phyloP scores from a whole-genome alignment of 2,329 filamentous ascomycete genomes.

The Pleomassaria siparia region DNA sequence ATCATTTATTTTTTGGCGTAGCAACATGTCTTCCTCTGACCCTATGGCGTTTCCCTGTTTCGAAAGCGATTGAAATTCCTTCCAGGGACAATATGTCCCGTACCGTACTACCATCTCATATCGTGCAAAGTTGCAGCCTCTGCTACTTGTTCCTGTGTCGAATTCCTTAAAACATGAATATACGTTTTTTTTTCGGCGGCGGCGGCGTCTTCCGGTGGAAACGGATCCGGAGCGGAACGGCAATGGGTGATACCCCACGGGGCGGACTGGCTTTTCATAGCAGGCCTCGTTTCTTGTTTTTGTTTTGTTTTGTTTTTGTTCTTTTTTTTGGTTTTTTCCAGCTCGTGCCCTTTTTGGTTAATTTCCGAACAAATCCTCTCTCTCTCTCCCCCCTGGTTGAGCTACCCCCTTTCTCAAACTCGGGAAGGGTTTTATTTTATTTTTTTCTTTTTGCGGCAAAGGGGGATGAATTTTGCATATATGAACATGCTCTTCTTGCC shows the following conservation, averaged over 20 bases:
- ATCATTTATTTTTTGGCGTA: constrained; percentile 4
- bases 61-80: neutral
- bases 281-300: constrained; percentile 5
- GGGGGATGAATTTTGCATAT: too few relatives aligned
- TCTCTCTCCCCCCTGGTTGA: too few relatives aligned
- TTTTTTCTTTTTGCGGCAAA: too few relatives aligned
- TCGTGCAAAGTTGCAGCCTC: neutral
- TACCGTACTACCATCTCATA: neutral
- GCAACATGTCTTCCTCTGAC: constrained; percentile 1
- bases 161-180: neutral
- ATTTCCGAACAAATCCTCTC: too few relatives aligned
- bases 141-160: neutral
- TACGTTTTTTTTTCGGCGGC: neutral
- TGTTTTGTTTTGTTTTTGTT: neutral
- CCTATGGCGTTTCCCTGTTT: neutral
- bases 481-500: too few relatives aligned
- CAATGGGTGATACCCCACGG: constrained; percentile 10
- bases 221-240: neutral
- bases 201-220: neutral
- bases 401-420: too few relatives aligned
- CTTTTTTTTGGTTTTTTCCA: neutral
- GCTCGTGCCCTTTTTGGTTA: too few relatives aligned
- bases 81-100: neutral
- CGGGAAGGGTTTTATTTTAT: too few relatives aligned
- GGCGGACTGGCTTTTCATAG: constrained; percentile 7